Base-by-base conservation (phyloP, 192 early-diverging fungal species). In the Gigaspora rosea region DNA sequence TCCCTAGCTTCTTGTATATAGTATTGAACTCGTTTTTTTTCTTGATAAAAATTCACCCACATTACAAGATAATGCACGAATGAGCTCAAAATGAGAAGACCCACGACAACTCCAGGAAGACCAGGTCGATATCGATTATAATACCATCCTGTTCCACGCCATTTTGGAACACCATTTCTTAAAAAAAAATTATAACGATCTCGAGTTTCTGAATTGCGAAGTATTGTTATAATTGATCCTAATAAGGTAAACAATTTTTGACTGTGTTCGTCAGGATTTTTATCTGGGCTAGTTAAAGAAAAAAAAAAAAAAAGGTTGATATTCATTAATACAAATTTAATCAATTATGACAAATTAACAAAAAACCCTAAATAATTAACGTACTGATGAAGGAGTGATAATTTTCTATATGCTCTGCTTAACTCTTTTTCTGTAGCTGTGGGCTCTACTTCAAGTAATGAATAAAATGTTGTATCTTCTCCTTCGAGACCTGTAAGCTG, bases 181-280 rank as follows among this genome's bases (percentile, higher is more conserved):
- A 90, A 85, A 80, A 92, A 94, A 80, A 91, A 92, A 82, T 94
- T 88, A 80, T 94, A 94, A 41, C 91, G 85, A 51, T 93, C 89
- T 33, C 92, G 90, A 46, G 80, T 82, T 74, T 82, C 82, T 33
- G 80, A 67, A 73, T 90, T 86, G 47, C 93, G 85, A 78, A 94
- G 78, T 68, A 94, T 90, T 48, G 84, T 76, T 41, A 88, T 89
- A 35, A 93, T 87, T n/a, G 87, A 85, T 33, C 87, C 86, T 10
- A 93, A 79, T 41, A 89, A 85, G 8, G 90, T 84, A 78, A 91
- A 94, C 73, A 86, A 84, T 79, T 89, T 88, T 77, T 88, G 76
- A 20, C 85, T 86, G 10, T 80, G 80, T 46, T 76, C 78, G 49
- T 80, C 85, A 49, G 83, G 85, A 67, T 91, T 91, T 82, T 94